A percentile compares a stretch with the other conserved stretches of the same genome.
phyloP scores from a whole-genome alignment of 2,329 filamentous ascomycete genomes.

The Geosmithia flava region DNA sequence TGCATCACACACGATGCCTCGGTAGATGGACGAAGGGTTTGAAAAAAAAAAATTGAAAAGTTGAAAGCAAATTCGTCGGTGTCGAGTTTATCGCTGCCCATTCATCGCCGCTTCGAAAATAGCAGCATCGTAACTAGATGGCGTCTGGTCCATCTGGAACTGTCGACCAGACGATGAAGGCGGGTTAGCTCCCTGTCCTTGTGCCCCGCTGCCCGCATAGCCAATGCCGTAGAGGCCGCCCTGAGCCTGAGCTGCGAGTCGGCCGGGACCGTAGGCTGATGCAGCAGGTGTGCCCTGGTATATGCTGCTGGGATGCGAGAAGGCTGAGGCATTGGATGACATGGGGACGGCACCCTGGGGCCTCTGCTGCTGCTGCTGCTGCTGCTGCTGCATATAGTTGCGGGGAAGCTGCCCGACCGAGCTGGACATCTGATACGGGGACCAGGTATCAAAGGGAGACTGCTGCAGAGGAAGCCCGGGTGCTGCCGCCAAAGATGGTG shows the following conservation, averaged over 20 bases:
- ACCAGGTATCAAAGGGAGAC: neutral
- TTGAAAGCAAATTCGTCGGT: neutral
- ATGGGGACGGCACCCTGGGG: constrained; percentile 2
- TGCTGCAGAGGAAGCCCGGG: neutral
- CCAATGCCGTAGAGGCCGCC: neutral
- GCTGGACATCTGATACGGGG: constrained; percentile 1
- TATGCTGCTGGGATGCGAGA: constrained; percentile 37
- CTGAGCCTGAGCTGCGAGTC: neutral
- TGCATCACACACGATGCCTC: too few relatives aligned
- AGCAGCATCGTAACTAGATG: constrained; percentile 20
- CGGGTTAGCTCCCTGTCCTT: too few relatives aligned
- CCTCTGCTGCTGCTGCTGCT: neutral
- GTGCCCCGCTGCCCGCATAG: neutral
- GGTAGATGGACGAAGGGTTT: too few relatives aligned
- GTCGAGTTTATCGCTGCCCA: constrained; percentile 5
- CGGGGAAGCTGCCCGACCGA: neutral
- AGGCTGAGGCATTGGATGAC: constrained; percentile 20
- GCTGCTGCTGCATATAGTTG: neutral
- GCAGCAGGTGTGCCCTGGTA: constrained; percentile 31
- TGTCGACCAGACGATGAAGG: constrained; percentile 8
- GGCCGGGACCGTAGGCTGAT: constrained; percentile 2
- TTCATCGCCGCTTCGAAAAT: constrained; percentile 20
- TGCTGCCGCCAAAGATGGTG: neutral
- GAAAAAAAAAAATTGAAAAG: too few relatives aligned
- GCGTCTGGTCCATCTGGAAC: constrained; percentile 18